phyloP scores from a whole-genome alignment of 306 rosid genomes.

The Leucaena leucocephala region DNA sequence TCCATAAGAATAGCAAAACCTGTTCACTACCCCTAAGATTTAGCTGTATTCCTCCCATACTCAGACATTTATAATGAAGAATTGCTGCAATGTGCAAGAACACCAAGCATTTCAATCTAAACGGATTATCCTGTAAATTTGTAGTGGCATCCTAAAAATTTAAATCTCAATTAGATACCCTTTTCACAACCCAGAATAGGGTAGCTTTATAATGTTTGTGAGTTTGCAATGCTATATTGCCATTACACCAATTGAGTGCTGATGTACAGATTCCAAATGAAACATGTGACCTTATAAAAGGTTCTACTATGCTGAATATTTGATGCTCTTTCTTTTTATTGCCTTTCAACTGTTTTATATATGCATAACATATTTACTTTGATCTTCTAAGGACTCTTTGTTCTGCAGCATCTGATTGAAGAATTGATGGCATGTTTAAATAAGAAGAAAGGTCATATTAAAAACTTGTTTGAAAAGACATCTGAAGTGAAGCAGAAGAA shows the following conservation, averaged over 20 bases:
- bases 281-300: background rate
- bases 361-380: constrained; percentile 3
- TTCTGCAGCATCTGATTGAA: constrained; percentile 55
- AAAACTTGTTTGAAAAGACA: constrained; percentile 65
- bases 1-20: background rate
- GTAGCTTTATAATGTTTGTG: background rate
- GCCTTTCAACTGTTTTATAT: constrained; percentile 5
- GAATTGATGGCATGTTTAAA: constrained; percentile 47
- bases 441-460: constrained; percentile 60
- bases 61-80: background rate
- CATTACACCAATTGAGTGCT: background rate
- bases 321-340: constrained; percentile 1
- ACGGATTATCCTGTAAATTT: background rate
- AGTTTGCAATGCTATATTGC: background rate
- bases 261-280: background rate
- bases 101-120: background rate
- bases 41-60: background rate
- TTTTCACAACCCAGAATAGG: background rate
- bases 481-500: constrained; percentile 70
- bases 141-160: background rate
- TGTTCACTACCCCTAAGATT: background rate
- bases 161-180: background rate
- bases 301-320: background rate
- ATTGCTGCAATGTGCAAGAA: background rate
- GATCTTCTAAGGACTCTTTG: constrained; percentile 30